A percentile compares a stretch with the other conserved stretches of the same genome.
Evolutionary conservation across 1,284 basidiomycete species (phyloP).

Genomic region (Inonotus obliquus): DNA sequence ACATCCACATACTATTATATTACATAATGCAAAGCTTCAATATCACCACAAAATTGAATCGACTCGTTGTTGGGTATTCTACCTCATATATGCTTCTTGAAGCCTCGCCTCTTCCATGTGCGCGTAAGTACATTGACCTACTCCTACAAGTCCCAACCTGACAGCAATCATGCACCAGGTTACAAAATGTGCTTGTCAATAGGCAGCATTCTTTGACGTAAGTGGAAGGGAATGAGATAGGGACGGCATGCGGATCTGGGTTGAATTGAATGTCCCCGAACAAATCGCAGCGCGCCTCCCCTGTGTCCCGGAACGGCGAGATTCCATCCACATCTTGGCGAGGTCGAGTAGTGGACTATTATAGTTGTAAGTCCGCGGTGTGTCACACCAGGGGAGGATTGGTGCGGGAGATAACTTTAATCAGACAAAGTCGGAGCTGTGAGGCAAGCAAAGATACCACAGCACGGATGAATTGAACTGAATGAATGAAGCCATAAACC

Average conservation of each 20-base stretch:
- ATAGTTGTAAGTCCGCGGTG: background rate
- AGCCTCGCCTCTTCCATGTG: too few species aligned
- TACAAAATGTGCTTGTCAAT: background rate
- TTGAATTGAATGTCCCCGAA: background rate
- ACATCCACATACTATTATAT: too few species aligned
- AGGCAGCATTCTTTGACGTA: background rate
- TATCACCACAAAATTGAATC: too few species aligned
- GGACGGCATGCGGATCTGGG: background rate
- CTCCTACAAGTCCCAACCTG: background rate
- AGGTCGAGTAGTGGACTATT: background rate
- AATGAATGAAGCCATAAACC: background rate
- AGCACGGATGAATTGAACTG: background rate
- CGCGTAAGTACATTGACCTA: too few species aligned
- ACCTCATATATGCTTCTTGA: too few species aligned
- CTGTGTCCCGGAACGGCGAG: background rate
- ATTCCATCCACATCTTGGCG: background rate
- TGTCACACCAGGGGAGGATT: background rate
- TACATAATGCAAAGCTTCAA: too few species aligned
- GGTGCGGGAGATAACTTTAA: background rate
- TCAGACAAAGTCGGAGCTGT: background rate
- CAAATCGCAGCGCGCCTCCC: background rate
- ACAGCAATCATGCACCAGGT: background rate
- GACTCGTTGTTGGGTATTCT: too few species aligned
- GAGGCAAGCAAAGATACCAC: background rate
- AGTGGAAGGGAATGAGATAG: background rate